phyloP scores from a whole-genome alignment of 306 rosid species.

The Lotus japonicus region DNA sequence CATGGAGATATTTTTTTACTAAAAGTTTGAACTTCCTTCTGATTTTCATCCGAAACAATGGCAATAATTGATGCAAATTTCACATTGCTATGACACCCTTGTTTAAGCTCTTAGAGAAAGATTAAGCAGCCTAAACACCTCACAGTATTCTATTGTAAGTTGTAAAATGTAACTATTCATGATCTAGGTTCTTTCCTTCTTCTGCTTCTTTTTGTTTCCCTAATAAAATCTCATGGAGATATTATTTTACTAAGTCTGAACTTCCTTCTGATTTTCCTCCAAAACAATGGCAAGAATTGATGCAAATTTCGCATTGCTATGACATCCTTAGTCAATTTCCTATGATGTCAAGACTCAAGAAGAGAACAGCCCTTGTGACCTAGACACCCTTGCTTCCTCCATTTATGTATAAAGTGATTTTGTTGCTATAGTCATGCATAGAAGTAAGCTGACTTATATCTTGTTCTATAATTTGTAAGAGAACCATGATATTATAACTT shows the following conservation, averaged over 20 bases:
- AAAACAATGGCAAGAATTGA: not conserved
- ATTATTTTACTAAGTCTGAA: not conserved
- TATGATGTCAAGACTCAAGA: conserved; percentile 1
- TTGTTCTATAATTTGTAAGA: not conserved
- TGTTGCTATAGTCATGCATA: not conserved
- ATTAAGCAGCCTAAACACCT: not conserved
- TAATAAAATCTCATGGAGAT: not conserved
- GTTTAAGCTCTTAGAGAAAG: too few relatives aligned
- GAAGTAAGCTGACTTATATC: not conserved
- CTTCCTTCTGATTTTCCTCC: conserved; percentile 6
- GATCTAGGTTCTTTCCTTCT: not conserved
- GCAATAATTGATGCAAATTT: not conserved
- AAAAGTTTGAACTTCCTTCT: not conserved
- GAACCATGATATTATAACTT: not conserved
- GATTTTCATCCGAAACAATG: conserved; percentile 3
- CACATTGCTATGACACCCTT: not conserved
- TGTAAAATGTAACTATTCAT: not conserved
- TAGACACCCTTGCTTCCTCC: conserved; percentile 5
- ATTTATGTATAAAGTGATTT: not conserved
- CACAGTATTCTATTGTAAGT: not conserved
- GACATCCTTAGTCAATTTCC: not conserved
- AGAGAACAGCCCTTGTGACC: not conserved
- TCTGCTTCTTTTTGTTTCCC: not conserved
- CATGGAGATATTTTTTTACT: not conserved
- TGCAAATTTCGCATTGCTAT: not conserved